Percentiles rank a stretch among this genome's conserved stretches.
phyloP scores from a whole-genome alignment of 1,139 yeast species.

The Candida anutae region DNA sequence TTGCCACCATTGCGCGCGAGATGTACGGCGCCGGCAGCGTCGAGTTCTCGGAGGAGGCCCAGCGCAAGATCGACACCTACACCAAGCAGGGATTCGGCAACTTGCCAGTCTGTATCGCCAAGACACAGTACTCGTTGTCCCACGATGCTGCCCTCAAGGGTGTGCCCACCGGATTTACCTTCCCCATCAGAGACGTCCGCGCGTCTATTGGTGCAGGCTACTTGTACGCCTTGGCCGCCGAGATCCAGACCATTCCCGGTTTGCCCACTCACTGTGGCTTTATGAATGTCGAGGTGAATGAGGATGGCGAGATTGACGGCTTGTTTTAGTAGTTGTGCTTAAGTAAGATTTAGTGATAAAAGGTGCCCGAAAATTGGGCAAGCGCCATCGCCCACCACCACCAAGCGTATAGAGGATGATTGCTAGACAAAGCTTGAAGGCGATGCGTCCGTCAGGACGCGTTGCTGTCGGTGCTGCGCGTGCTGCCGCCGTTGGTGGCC shows the following conservation, averaged over 20 bases:
- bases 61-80: conserved; percentile 74
- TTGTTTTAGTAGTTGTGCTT: conserved; percentile 75
- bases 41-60: conserved; percentile 81
- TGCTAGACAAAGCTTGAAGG: too few relatives aligned
- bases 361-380: too few relatives aligned
- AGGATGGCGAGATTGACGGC: conserved; percentile 91
- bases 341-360: too few relatives aligned
- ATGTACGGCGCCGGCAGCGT: conserved; percentile 95
- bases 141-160: conserved; percentile 93
- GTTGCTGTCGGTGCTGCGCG: too few relatives aligned
- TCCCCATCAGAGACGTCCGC: conserved; percentile 91
- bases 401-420: conserved; percentile 1
- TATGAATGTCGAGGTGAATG: conserved; percentile 93
- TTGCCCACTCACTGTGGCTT: conserved; percentile 94
- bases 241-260: conserved; percentile 96
- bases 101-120: conserved; percentile 94
- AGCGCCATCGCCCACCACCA: too few relatives aligned
- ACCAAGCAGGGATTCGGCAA: conserved; percentile 87
- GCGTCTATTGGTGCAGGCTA: conserved; percentile 97
- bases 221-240: conserved; percentile 93
- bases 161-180: conserved; percentile 88
- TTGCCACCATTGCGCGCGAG: conserved; percentile 71
- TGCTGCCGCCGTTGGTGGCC: too few relatives aligned
- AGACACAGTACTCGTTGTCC: conserved; percentile 93
- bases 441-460: too few relatives aligned